Base-by-base conservation (phyloP, 331 rosid species). In the Prunus yedoensis region DNA sequence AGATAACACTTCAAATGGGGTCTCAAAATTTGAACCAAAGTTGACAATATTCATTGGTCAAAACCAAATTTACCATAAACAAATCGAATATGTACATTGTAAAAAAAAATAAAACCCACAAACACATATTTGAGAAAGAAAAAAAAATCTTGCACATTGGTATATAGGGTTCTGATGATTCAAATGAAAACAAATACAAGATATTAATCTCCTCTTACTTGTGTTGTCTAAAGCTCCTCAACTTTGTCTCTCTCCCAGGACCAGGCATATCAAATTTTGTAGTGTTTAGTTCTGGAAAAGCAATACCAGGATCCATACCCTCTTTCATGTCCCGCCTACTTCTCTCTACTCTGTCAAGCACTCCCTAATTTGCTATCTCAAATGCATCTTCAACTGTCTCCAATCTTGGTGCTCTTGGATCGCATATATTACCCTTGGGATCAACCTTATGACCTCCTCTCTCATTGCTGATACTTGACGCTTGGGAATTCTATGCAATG, bases 361-460 rank as follows among this genome's bases (percentile, higher is more conserved):
- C 35, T 51, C 87, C 89, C 71, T 88, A 81, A 13, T 79, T 80
- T 27, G 95, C 84, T 32, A 90, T 12, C 54, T 79, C 89, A 83
- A 84, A 85, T 66, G 89, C 96, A 81, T 86, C 96, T 71, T 88
- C 88, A 71, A 61, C 1, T 0, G 28, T 78, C 50, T 74, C 74
- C 38, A 78, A 66, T 70, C 81, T 79, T 10, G 77, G 56, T 27
- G 46, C 59, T 27, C 71, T 71, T 21, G 88, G 89, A 81, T 90
- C 25, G 11, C 71, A 68, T 86, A 86, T 25, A 78, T 32, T 51
- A 88, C 67, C 21, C 60, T 88, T 53, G 89, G 89, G 80, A 88
- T 86, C 61, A 86, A 61, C 46, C 43, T 78, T 75, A 25, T 81
- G 25, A 90, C 85, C 43, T 88, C 75, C 17, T 79, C 75, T 64